phyloP scores from a whole-genome alignment of 352 stramenopile species.

The Phytopythium kandeliae region DNA sequence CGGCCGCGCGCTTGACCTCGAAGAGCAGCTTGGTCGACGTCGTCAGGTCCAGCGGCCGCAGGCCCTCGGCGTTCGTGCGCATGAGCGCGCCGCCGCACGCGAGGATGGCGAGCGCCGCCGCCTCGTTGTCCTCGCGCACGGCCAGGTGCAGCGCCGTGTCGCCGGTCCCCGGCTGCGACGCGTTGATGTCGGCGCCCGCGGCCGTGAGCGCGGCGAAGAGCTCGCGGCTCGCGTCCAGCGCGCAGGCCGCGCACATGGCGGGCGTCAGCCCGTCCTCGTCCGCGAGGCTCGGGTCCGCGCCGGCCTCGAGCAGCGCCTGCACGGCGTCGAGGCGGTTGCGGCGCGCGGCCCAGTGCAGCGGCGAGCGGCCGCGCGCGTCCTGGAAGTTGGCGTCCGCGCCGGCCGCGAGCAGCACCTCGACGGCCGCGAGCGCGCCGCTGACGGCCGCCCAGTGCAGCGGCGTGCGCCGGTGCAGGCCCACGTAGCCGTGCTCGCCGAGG shows the following conservation, averaged over 20 bases:
- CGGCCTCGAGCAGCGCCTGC: conserved; percentile 32
- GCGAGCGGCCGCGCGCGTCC: conserved; percentile 55
- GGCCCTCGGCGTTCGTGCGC: conserved; percentile 61
- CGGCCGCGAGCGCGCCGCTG: conserved; percentile 45
- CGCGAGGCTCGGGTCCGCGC: conserved; percentile 32
- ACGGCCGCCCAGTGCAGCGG: conserved; percentile 77
- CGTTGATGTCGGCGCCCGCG: conserved; percentile 71
- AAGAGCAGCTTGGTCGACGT: conserved; percentile 75
- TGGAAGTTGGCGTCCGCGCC: conserved; percentile 73
- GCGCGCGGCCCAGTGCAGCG: conserved; percentile 73
- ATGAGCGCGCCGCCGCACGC: conserved; percentile 68
- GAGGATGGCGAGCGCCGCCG: conserved; percentile 61
- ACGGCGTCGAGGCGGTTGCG: conserved; percentile 55
- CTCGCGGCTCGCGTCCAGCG: conserved; percentile 32
- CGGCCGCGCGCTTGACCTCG: conserved; percentile 74
- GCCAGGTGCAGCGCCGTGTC: conserved; percentile 77
- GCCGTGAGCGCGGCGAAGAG: conserved; percentile 48
- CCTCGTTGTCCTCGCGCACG: conserved; percentile 56
- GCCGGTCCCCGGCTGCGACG: conserved; percentile 44
- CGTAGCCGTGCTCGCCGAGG: conserved; percentile 75
- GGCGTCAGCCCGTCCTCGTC: conserved; percentile 68
- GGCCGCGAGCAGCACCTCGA: conserved; percentile 64
- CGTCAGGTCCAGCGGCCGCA: conserved; percentile 71
- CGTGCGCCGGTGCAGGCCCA: conserved; percentile 70
- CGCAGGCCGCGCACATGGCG: conserved; percentile 55